Evolutionary conservation across 306 rosid species (phyloP), one percentile per base, ranked within the genome.

Genomic region (Leucaena leucocephala): DNA sequence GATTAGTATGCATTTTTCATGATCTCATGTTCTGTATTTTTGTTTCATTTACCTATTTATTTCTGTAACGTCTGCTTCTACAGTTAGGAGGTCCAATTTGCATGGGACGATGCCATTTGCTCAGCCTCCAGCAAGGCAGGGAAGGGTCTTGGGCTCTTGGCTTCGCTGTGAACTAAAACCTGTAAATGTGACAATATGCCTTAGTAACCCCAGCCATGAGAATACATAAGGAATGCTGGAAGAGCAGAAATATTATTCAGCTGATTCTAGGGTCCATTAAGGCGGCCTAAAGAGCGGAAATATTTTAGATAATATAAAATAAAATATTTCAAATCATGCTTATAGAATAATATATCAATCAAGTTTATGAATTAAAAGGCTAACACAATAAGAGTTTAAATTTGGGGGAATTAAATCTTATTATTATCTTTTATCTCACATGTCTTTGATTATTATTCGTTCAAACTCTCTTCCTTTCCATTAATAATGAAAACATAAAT

Each of bases 1-100:
- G 76, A 81, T 75, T 83, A 79, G 86, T 84, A 65, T 75, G 86
- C 48, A 17, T 34, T 81, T 76, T 70, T 39, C 49, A 12, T 36
- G 49, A 38, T 78, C 43, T 80, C 58, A 15, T 19, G 21, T 38
- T 66, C 38, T 27, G 17, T 22, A 64, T 57, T 58, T 55, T 65
- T 66, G 11, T 45, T 77, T 74, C 22, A 63, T 42, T 58, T 79
- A 22, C 78, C 52, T 54, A 27, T 12, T 75, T 63, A 61, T 16
- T n/a, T 48, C n/a, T 54, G 19, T 74, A 22, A 73, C 57, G 58
- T 39, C 75, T 77, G 50, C 43, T 72, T 72, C 64, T 52, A 46
- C 80, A 81, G 81, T 74, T 70, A 84, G 77, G 10, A 76, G 67
- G 77, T 50, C 59, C 57, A 71, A 78, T 43, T 9, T 81, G 82